These are phyloP conservation scores for Boletus fagicola DNA, from an alignment of 768 basidiomycete genomes.

Conservation along the genomic window DNA sequence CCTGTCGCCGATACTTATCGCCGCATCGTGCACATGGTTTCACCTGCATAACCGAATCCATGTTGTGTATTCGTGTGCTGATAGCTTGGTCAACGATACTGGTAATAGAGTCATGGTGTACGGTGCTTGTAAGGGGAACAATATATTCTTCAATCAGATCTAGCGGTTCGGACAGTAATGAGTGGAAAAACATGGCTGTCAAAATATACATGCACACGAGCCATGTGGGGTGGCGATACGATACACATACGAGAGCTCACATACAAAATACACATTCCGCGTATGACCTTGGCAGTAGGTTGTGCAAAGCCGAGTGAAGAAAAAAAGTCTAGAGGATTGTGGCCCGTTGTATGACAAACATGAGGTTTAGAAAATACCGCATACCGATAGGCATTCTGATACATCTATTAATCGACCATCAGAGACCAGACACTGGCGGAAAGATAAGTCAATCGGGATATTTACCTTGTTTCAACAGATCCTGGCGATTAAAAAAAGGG, in stretches of 20 bases:
- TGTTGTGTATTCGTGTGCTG: background rate
- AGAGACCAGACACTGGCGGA: background rate
- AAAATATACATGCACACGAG: constrained; percentile 4
- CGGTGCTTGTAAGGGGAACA: background rate
- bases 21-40: background rate
- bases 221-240: background rate
- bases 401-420: constrained; percentile 16
- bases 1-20: background rate
- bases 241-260: background rate
- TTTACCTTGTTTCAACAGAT: background rate
- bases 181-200: constrained; percentile 29
- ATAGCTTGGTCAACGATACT: background rate
- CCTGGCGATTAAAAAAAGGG: background rate
- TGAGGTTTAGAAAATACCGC: background rate
- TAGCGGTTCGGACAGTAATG: constrained; percentile 1
- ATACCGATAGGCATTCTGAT: background rate
- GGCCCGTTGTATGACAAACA: background rate
- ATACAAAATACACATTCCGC: constrained; percentile 10
- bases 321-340: constrained; percentile 8
- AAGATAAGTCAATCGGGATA: background rate
- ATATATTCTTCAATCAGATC: background rate
- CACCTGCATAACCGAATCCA: background rate
- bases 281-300: background rate
- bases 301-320: background rate
- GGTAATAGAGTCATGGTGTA: too few species aligned